Evolutionary conservation across 2,329 filamentous ascomycete species (phyloP), one percentile per base, ranked within the genome.

Genomic region (Beauveria australis): DNA sequence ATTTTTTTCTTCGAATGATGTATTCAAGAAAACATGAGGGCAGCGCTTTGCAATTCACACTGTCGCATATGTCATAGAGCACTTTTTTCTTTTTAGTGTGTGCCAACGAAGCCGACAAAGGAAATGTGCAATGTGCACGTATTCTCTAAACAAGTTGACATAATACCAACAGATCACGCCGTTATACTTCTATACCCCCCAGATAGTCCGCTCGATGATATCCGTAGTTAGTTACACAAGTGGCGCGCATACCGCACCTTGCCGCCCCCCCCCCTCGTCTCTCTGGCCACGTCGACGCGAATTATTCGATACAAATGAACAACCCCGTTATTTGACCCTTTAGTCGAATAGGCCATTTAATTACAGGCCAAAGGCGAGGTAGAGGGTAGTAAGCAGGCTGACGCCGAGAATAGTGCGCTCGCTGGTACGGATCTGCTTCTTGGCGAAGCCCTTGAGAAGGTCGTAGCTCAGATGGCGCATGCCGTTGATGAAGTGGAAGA

Each of bases 401-500:
- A 76, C 78, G 9, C 70, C 73, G 78, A 81, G 82, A 61, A 85
- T 72, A 33, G 72, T 72, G 69, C 74, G 77, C 65, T 81, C 79
- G 40, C 73, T 74, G 65, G 71, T 73, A 66, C 74, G 67, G 64
- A 85, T 79, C 18, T 74, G 70, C 1, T 71, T 58, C 76, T 79
- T 80, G 63, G 73, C 66, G 68, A 82, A 85, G 37, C 81, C 82
- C 65, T 74, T 70, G 48, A 76, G 78, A 8, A 79, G 60, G 64
- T 86, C 83, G 70, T 79, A 83, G 52, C 76, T 67, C 48, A 85
- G 71, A 64, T 86, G 83, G 66, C 81, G 77, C 60, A 79, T 67
- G 63, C 83, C 83, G 73, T 81, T 84, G 72, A 82, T 66, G 64
- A 74, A 70, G 75, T 86, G 83, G 75, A 79, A 85, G 60, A 77